Base-by-base conservation (phyloP, 768 basidiomycete genomes). In the Macrolepiota fuliginosa region DNA sequence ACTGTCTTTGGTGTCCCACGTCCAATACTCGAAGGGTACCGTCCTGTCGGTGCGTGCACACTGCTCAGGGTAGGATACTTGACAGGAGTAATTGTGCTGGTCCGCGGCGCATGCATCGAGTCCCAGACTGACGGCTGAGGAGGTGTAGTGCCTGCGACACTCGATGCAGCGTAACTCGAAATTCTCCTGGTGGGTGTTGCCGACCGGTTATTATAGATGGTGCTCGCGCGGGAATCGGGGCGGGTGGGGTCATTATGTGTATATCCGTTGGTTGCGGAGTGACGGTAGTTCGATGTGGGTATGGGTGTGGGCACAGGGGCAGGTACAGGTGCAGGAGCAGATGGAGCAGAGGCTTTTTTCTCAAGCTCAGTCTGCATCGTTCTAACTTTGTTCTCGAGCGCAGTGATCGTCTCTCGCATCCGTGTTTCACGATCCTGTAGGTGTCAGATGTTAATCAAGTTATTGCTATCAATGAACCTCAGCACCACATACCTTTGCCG, bases 171-270 rank as follows among this genome's bases (percentile, higher is more conserved):
- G 55, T 76, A 75, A 13, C 74, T 73, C 32, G 70, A 67, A 15
- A 69, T 50, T 54, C 63, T 45, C 55, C 74, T 76, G 77, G 58
- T 81, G 7, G 87, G 84, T 11, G 85, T 84, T 9, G 72, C 76
- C 39, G 82, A 76, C 17, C 85, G 83, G 17, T 75, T 76, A 40
- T 73, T 76, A 67, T 86, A 86, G 47, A 83, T 69, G 0, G 86
- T 88, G 72, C 89, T 91, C 4, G 86, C 77, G 9, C 91, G 86
- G 11, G 91, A 92, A 69, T 89, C 87, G n/a, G 90, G 88, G 35
- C 90, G 86, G 24, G 82, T 75, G 40, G 81, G 80, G 29, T 32
- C 29, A 2, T 79, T 74, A 53, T 81, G 76, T 24, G 71, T 69
- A 62, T 76, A 74, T 52, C 78, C 56, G 29, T 71, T 81, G 57